Percentiles rank a stretch among this genome's conserved stretches.
These are phyloP conservation scores for Taxawa tesnikishii DNA, from an alignment of 2,329 filamentous ascomycete species.

Conservation along the genomic window DNA sequence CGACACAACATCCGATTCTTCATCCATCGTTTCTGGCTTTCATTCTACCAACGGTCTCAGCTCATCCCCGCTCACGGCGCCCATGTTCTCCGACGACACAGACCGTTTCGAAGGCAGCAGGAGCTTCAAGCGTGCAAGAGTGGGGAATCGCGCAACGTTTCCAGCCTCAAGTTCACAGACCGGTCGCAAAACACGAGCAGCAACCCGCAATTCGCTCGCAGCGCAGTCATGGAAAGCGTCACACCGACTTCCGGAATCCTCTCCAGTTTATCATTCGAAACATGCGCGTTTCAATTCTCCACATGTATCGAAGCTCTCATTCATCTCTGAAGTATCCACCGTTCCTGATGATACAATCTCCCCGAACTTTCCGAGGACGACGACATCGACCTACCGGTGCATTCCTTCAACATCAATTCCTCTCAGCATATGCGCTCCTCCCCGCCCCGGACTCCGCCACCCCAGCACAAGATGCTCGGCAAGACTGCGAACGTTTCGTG, in stretches of 20 bases:
- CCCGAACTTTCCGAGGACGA: constrained; percentile 63
- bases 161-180: constrained; percentile 18
- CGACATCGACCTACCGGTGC: constrained; percentile 64
- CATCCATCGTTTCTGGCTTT: constrained; percentile 68
- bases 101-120: constrained; percentile 54
- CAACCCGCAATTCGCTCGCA: constrained; percentile 16
- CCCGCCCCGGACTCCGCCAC: constrained; percentile 69
- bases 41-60: constrained; percentile 58
- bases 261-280: constrained; percentile 66
- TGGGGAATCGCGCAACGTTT: constrained; percentile 6
- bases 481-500: constrained; percentile 26
- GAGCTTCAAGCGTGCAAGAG: constrained; percentile 17
- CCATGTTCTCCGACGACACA: constrained; percentile 75
- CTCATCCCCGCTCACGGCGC: constrained; percentile 73
- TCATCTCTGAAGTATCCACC: constrained; percentile 60
- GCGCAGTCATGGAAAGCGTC: constrained; percentile 61
- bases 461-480: constrained; percentile 26
- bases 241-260: constrained; percentile 71
- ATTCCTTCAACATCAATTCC: constrained; percentile 52
- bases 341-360: constrained; percentile 50
- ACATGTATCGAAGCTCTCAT: constrained; percentile 61
- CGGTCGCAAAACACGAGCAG: constrained; percentile 18
- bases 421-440: constrained; percentile 53
- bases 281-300: constrained; percentile 60
- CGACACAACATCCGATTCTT: constrained; percentile 76